phyloP scores from a whole-genome alignment of 2,329 filamentous ascomycete species.

The Ophiostoma pallidulum region DNA sequence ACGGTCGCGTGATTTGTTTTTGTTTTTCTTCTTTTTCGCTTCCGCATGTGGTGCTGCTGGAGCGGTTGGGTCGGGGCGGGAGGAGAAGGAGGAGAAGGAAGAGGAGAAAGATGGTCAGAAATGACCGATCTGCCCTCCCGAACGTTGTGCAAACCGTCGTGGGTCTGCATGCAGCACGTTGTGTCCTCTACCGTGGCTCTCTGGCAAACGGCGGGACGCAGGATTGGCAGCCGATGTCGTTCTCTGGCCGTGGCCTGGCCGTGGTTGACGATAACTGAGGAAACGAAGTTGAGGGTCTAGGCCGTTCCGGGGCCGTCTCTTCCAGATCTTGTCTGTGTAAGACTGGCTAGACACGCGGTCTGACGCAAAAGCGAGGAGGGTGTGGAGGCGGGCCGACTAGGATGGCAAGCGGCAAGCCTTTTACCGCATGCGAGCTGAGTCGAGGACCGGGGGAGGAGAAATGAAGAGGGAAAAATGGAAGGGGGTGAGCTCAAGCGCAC shows the following conservation, averaged over 20 bases:
- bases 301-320: too few species aligned
- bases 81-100: neutral
- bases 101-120: constrained; percentile 9
- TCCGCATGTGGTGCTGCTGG: neutral
- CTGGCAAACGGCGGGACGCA: neutral
- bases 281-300: neutral
- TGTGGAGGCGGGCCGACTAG: neutral
- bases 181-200: neutral
- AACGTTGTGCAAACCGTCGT: constrained; percentile 1
- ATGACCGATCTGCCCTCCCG: constrained; percentile 10
- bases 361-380: too few species aligned
- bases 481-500: too few species aligned
- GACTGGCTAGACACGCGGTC: too few species aligned
- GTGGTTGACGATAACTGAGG: neutral
- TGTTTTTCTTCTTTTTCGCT: neutral
- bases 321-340: too few species aligned
- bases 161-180: neutral
- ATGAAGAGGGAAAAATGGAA: neutral
- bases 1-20: too few species aligned
- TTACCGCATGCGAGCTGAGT: neutral
- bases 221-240: too few species aligned
- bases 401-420: neutral
- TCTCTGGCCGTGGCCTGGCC: too few species aligned
- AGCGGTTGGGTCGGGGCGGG: constrained; percentile 4
- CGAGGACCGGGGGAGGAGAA: neutral